Conservation (phyloP, 1,139 yeast genomes). For the Candida dubliniensis region DNA sequence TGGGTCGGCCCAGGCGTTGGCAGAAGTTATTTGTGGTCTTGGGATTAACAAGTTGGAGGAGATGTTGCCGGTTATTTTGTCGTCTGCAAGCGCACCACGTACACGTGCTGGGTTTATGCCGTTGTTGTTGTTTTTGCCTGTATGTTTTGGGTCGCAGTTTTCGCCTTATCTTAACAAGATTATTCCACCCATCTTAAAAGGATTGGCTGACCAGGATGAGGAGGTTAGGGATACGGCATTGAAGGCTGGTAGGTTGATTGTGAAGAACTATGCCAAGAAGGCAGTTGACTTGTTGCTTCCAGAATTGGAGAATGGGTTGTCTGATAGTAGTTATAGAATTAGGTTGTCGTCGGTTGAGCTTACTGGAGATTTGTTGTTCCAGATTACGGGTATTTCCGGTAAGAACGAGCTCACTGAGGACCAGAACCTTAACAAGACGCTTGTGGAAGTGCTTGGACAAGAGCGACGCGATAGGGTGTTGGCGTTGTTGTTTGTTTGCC, state of each 20-base stretch:
- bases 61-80: constrained; percentile 73
- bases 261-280: constrained; percentile 85
- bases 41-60: constrained; percentile 89
- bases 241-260: constrained; percentile 90
- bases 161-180: constrained; percentile 84
- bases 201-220: constrained; percentile 88
- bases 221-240: constrained; percentile 86
- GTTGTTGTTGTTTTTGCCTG: constrained; percentile 82
- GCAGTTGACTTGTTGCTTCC: constrained; percentile 94
- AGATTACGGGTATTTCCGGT: constrained; percentile 86
- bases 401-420: constrained; percentile 67
- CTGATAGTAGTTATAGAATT: constrained; percentile 81
- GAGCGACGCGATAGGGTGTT: constrained; percentile 87
- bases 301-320: constrained; percentile 86
- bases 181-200: constrained; percentile 86
- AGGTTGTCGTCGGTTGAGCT: constrained; percentile 93
- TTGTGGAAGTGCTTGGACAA: constrained; percentile 78
- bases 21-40: constrained; percentile 91
- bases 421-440: constrained; percentile 63
- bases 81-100: constrained; percentile 67
- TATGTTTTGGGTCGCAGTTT: constrained; percentile 90
- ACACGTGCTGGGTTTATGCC: constrained; percentile 94
- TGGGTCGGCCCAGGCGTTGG: constrained; percentile 96
- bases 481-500: constrained; percentile 83
- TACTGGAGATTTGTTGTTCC: constrained; percentile 94